These are phyloP conservation scores for Amphicarpaea edgeworthii DNA, from an alignment of 306 rosid genomes.

Conservation along the genomic window DNA sequence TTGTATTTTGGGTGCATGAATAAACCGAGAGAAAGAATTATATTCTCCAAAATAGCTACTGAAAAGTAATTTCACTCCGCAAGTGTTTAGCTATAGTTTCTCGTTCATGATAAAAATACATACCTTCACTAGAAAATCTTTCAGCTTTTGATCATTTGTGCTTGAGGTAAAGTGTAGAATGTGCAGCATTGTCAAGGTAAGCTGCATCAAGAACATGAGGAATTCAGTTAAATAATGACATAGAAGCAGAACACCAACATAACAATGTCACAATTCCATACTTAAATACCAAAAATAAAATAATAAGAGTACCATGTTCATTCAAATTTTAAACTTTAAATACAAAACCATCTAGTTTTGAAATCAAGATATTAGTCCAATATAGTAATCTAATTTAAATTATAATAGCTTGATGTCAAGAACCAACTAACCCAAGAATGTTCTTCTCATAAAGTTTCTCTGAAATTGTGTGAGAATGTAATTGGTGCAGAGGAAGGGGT, in stretches of 20 bases:
- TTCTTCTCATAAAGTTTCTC: no score
- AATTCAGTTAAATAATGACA: constrained; percentile 27
- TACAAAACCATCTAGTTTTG: constrained; percentile 16
- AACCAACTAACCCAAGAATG: no score
- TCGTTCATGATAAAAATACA: constrained; percentile 36
- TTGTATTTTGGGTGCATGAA: not conserved
- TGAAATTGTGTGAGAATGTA: no score
- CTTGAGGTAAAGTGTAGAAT: constrained; percentile 72
- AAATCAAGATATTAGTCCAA: constrained; percentile 11
- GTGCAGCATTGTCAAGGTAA: constrained; percentile 88
- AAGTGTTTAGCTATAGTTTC: constrained; percentile 1
- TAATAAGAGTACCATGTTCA: not conserved
- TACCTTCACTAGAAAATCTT: constrained; percentile 85
- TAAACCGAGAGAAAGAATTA: not conserved
- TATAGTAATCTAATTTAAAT: not conserved
- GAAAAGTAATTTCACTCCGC: not conserved
- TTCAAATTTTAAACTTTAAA: constrained; percentile 28
- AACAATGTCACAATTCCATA: constrained; percentile 27
- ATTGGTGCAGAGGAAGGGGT: no score
- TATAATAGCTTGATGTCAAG: constrained; percentile 8
- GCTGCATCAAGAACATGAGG: constrained; percentile 56
- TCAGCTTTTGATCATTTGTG: constrained; percentile 64
- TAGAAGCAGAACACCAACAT: constrained; percentile 26
- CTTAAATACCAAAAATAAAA: constrained; percentile 29
- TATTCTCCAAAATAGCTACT: not conserved